phyloP scores from a whole-genome alignment of 2,329 filamentous ascomycete genomes.

The Chaetomium globosum region DNA sequence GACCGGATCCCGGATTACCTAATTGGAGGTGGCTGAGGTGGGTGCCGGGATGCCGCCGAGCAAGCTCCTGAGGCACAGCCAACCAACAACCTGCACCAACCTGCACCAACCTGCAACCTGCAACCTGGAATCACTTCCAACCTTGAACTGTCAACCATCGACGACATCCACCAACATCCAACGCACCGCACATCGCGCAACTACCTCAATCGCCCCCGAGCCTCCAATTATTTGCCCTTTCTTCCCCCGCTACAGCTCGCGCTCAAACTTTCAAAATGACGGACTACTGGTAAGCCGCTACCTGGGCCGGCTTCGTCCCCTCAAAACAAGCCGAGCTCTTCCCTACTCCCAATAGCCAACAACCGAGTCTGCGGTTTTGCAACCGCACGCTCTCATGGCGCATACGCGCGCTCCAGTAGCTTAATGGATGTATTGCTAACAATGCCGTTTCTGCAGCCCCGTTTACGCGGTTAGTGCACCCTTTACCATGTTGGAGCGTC shows the following conservation, averaged over 20 bases:
- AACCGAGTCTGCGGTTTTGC: neutral
- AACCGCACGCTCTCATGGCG: neutral
- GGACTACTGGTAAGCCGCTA: conserved; percentile 37
- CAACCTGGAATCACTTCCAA: conserved; percentile 43
- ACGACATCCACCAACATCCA: conserved; percentile 28
- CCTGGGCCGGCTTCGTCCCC: conserved; percentile 22
- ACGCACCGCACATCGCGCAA: conserved; percentile 30
- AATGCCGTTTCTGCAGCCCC: conserved; percentile 63
- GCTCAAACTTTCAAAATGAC: conserved; percentile 35
- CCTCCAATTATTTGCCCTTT: conserved; percentile 4
- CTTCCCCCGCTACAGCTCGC: conserved; percentile 28
- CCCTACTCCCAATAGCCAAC: conserved; percentile 16
- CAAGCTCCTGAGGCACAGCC: conserved; percentile 34
- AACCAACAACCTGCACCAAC: conserved; percentile 42
- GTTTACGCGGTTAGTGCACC: conserved; percentile 92
- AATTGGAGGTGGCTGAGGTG: conserved; percentile 29
- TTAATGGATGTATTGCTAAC: conserved; percentile 47
- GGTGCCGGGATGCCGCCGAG: conserved; percentile 19
- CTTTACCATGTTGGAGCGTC: conserved; percentile 19
- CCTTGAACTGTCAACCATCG: conserved; percentile 32
- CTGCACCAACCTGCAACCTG: conserved; percentile 36
- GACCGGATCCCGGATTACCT: conserved; percentile 33
- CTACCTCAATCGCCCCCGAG: conserved; percentile 23
- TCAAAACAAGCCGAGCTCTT: conserved; percentile 29
- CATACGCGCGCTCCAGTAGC: neutral